Evolutionary conservation across 2,329 filamentous ascomycete species (phyloP), one percentile per base, ranked within the genome.

Genomic region (Tolypocladium capitatum): DNA sequence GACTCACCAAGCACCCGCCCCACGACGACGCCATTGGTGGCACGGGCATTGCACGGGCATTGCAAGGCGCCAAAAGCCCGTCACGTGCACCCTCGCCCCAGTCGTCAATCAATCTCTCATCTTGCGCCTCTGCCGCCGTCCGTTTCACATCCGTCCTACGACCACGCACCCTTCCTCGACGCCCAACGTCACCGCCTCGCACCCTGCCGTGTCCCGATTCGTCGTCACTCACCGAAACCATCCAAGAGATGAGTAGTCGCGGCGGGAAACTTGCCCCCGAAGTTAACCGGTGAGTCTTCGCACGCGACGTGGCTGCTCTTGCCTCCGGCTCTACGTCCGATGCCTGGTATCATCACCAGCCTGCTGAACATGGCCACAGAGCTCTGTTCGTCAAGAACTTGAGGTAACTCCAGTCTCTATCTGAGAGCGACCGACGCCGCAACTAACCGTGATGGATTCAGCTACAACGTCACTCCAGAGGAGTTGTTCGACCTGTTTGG

Each of bases 361-460:
- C 32, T 51, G 53, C 67, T 70, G 57, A 70, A 66, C 24, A 4
- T 48, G 43, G 5, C 47, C 43, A 54, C 59, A 95, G 91, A 83
- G 91, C 92, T 84, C 86, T 98, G 76, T 97, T 97, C 81, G 91
- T 97, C 64, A 97, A 97, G 87, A 97, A 98, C 81, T 81, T 97
- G 75, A 94, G 86, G 88, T 94, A 70, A 58, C 30, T 44, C 27
- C 28, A 28, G 16, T 35, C 35, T 46, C 40, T 30, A 32, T 30
- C 46, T 20, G 34, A 33, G 33, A 11, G n/a, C 33, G 45, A 40
- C 33, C 18, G 41, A 47, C 27, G 18, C n/a, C 38, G n/a, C 20
- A 32, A 45, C 51, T 51, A 34, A 55, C 47, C 20, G 34, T 34
- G 13, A 32, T 47, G 20, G 74, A 46, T 60, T 41, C 56, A 94